Evolutionary conservation across 345 rosid genomes (phyloP), one percentile per base, ranked within the genome.

Genomic region (Alliaria petiolata): DNA sequence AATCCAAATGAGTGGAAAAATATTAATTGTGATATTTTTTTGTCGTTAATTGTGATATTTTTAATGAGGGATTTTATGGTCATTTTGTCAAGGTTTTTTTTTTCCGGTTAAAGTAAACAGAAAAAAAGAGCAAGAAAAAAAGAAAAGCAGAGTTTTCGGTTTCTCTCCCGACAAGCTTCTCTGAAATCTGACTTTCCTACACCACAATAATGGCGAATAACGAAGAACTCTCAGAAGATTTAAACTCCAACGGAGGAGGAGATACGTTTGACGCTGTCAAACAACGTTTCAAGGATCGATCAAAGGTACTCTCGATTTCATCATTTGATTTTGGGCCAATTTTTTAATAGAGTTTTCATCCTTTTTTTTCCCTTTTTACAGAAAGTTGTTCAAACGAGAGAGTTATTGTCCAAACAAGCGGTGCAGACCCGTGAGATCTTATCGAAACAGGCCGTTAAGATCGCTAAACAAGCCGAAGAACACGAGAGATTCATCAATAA

Each of bases 401-500:
- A 91, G 82, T 79, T 88, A 8, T 65, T 91, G 56, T 87, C 97
- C 33, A 87, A 91, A 75, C 91, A 81, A 78, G 92, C 92, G n/a
- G 85, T 78, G 30, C 87, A 89, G 44, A 93, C 96, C 4, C 88
- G 89, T 42, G 81, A 89, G 87, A 87, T 89, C 47, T 62, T 93
- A 50, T 89, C 98, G 36, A 89, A 93, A 72, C 96, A 93, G 55
- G 98, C 96, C 2, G 85, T 81, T 69, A 93, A 86, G 92, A 89
- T 93, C 73, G 97, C 95, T 20, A 91, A 89, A 77, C 95, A 85
- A 82, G 98, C 93, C 7, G 98, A 89, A 81, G 95, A 87, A 74
- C 98, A 93, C 42, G 95, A 93, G 72, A 76, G 87, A 52, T 86
- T 91, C 75, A 84, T 93, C 59, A 93, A 84, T 70, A 93, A 93